Evolutionary conservation across 2,329 filamentous ascomycete species (phyloP).

Genomic region (Emydomyces testavorans): DNA sequence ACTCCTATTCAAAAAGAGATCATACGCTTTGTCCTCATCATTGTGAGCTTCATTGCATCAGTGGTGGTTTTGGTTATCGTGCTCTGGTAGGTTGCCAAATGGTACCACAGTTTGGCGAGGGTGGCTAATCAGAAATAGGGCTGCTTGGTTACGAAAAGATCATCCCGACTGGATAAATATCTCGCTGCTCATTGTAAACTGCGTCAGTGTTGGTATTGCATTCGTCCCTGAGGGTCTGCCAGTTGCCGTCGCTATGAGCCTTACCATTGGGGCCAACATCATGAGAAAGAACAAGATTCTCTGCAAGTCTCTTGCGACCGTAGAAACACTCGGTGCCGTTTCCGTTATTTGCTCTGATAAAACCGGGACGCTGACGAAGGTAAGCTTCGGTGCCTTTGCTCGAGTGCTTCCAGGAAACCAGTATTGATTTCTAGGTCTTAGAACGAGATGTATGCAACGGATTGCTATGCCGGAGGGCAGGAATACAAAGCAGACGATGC

Average conservation of each 20-base stretch:
- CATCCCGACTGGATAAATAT: slow-evolving; percentile 63
- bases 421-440: slow-evolving; percentile 19
- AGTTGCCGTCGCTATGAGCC: slow-evolving; percentile 55
- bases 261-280: slow-evolving; percentile 65
- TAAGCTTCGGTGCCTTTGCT: not conserved
- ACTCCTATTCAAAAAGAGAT: slow-evolving; percentile 64
- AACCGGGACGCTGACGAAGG: slow-evolving; percentile 46
- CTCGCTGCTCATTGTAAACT: slow-evolving; percentile 58
- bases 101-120: not conserved
- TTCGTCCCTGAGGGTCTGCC: slow-evolving; percentile 67
- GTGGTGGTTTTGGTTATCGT: slow-evolving; percentile 46
- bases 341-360: slow-evolving; percentile 68
- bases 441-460: slow-evolving; percentile 63
- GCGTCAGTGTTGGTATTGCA: slow-evolving; percentile 60
- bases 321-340: slow-evolving; percentile 62
- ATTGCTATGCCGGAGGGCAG: slow-evolving; percentile 50
- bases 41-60: slow-evolving; percentile 53
- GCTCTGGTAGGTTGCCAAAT: slow-evolving; percentile 44
- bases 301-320: slow-evolving; percentile 68
- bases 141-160: slow-evolving; percentile 53
- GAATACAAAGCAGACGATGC: slow-evolving; percentile 44
- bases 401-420: not conserved
- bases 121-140: slow-evolving; percentile 38
- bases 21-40: slow-evolving; percentile 58
- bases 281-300: slow-evolving; percentile 68